phyloP scores from a whole-genome alignment of 768 basidiomycete species.

The Mycena haematopus region DNA sequence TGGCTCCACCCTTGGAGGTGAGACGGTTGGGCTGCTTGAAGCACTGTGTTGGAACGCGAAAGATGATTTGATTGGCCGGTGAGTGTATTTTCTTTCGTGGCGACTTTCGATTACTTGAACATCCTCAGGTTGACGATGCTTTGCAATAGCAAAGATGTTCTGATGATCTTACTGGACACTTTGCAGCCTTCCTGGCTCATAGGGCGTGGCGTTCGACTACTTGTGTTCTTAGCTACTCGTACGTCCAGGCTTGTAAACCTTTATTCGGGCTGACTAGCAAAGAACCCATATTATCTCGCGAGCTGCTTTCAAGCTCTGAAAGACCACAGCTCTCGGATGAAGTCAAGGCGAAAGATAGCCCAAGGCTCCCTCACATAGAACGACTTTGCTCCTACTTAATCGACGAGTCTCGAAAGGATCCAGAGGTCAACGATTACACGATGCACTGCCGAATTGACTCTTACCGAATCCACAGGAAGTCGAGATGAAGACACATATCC shows the following conservation, averaged over 20 bases:
- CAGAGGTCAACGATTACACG: slow-evolving; percentile 45
- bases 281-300: slow-evolving; percentile 52
- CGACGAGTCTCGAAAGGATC: slow-evolving; percentile 45
- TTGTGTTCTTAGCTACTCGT: slow-evolving; percentile 64
- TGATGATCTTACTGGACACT: slow-evolving; percentile 55
- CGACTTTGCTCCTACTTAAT: slow-evolving; percentile 55
- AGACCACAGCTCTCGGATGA: slow-evolving; percentile 29
- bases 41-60: slow-evolving; percentile 55
- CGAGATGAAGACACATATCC: slow-evolving; percentile 41
- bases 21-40: slow-evolving; percentile 58
- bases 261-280: slow-evolving; percentile 12
- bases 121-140: slow-evolving; percentile 38
- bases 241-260: slow-evolving; percentile 34
- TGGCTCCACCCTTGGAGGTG: slow-evolving; percentile 44
- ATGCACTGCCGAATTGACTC: not conserved
- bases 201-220: slow-evolving; percentile 51
- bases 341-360: slow-evolving; percentile 33
- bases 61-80: slow-evolving; percentile 50
- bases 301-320: slow-evolving; percentile 48
- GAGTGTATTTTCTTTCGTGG: slow-evolving; percentile 16
- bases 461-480: slow-evolving; percentile 11
- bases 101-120: not conserved
- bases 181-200: slow-evolving; percentile 61
- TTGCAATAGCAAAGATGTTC: slow-evolving; percentile 43
- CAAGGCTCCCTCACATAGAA: slow-evolving; percentile 52